Conservation (phyloP, 2,329 filamentous ascomycete species). For the Apiospora malaysiana region DNA sequence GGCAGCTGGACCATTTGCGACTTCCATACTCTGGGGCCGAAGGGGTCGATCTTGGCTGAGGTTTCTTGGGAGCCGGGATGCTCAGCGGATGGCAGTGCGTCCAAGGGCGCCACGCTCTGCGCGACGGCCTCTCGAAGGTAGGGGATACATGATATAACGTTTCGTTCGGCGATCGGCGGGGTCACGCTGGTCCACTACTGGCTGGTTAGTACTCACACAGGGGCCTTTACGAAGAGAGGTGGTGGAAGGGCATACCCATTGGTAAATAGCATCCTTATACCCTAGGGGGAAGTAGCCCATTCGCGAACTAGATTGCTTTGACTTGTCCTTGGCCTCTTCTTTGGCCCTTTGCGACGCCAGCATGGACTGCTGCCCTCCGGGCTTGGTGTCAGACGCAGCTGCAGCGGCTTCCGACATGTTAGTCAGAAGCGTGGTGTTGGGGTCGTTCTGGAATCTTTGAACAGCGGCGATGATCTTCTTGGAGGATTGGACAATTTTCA, state of each 20-base stretch:
- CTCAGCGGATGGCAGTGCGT: conserved; percentile 42
- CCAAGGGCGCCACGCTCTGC: conserved; percentile 45
- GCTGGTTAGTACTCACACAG: conserved; percentile 20
- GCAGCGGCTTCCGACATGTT: conserved; percentile 40
- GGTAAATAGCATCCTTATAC: conserved; percentile 88
- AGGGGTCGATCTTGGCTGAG: conserved; percentile 69
- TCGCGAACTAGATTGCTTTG: conserved; percentile 39
- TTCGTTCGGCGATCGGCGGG: conserved; percentile 83
- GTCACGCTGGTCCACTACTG: conserved; percentile 83
- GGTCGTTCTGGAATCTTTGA: not conserved
- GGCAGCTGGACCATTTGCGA: conserved; percentile 83
- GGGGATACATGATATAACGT: conserved; percentile 85
- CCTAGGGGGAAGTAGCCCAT: conserved; percentile 78
- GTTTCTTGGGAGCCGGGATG: conserved; percentile 50
- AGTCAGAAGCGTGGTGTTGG: conserved; percentile 20
- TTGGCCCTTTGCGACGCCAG: conserved; percentile 53
- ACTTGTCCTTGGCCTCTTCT: conserved; percentile 38
- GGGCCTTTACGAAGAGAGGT: not conserved
- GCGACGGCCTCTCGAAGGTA: conserved; percentile 77
- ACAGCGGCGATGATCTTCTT: conserved; percentile 38
- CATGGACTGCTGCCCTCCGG: conserved; percentile 51
- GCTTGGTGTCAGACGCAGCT: conserved; percentile 27
- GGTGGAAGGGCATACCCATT: conserved; percentile 72
- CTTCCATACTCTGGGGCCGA: conserved; percentile 84
- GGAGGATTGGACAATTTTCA: conserved; percentile 43